Conservation (phyloP, 768 basidiomycete genomes). For the Agaricus sinodeliciosus region DNA sequence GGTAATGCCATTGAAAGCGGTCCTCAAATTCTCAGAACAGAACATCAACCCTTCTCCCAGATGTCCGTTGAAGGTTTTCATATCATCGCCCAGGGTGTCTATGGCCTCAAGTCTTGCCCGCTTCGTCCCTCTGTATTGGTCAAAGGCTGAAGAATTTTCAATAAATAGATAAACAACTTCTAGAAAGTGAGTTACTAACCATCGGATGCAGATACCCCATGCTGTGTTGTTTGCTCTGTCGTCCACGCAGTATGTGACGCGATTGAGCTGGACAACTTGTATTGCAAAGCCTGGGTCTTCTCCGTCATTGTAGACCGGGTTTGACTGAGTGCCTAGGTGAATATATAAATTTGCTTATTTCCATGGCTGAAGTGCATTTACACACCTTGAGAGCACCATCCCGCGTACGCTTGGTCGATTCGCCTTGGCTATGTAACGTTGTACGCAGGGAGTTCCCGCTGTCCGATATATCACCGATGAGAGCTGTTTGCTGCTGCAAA, state of each 20-base stretch:
- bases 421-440: conserved; percentile 4
- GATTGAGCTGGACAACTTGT: conserved; percentile 8
- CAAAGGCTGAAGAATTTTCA: conserved; percentile 40
- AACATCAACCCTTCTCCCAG: conserved; percentile 1
- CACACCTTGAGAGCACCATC: conserved; percentile 13
- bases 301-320: background rate
- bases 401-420: conserved; percentile 11
- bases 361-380: background rate
- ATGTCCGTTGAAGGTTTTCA: conserved; percentile 43
- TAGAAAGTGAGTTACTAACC: conserved; percentile 13
- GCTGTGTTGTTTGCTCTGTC: background rate
- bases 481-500: conserved; percentile 38
- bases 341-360: background rate
- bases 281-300: conserved; percentile 2
- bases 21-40: conserved; percentile 37
- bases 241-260: conserved; percentile 6
- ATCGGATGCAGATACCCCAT: conserved; percentile 7
- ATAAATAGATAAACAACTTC: background rate
- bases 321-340: background rate
- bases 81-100: conserved; percentile 37
- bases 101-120: conserved; percentile 61
- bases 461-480: conserved; percentile 39
- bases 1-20: conserved; percentile 29
- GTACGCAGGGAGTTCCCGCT: background rate
- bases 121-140: conserved; percentile 57